Conservation (phyloP, 768 basidiomycete species). For the Psilocybe sp. region DNA sequence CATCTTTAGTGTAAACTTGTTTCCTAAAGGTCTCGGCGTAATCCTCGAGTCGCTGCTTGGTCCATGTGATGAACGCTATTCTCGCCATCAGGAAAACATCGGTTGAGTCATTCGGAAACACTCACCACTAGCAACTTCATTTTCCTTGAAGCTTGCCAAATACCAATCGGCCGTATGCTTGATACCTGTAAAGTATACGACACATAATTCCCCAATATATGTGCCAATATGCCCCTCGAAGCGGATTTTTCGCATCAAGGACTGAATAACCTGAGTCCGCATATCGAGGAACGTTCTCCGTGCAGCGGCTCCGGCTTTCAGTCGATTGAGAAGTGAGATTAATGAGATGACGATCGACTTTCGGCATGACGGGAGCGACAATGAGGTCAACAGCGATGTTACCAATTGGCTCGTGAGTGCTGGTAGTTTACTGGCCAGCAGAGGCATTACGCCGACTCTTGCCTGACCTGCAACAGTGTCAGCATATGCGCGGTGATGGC, state of each 20-base stretch:
- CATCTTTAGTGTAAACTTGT: conserved; percentile 87
- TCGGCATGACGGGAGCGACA: conserved; percentile 73
- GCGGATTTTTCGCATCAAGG: conserved; percentile 79
- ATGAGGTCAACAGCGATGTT: conserved; percentile 64
- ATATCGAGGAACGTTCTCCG: conserved; percentile 80
- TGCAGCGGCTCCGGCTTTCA: conserved; percentile 77
- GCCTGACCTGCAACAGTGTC: conserved; percentile 45
- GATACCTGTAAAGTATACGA: conserved; percentile 91
- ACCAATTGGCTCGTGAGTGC: conserved; percentile 67
- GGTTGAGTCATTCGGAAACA: conserved; percentile 12
- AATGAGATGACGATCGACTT: conserved; percentile 73
- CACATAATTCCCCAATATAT: conserved; percentile 84
- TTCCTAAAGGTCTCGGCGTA: conserved; percentile 85
- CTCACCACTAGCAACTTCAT: conserved; percentile 89
- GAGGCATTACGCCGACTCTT: conserved; percentile 55
- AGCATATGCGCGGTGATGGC: neutral
- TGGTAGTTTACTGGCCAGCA: conserved; percentile 56
- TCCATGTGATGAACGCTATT: conserved; percentile 92
- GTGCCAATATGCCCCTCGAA: conserved; percentile 87
- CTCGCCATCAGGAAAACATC: neutral
- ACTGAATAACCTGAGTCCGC: conserved; percentile 69
- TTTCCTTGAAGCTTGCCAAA: conserved; percentile 91
- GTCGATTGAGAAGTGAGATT: conserved; percentile 67
- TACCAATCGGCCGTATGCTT: conserved; percentile 99
- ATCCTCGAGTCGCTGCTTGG: conserved; percentile 76